A percentile compares a stretch with the other conserved stretches of the same genome.
phyloP scores from a whole-genome alignment of 2,329 filamentous ascomycete genomes.

The Chaetomium sp. region DNA sequence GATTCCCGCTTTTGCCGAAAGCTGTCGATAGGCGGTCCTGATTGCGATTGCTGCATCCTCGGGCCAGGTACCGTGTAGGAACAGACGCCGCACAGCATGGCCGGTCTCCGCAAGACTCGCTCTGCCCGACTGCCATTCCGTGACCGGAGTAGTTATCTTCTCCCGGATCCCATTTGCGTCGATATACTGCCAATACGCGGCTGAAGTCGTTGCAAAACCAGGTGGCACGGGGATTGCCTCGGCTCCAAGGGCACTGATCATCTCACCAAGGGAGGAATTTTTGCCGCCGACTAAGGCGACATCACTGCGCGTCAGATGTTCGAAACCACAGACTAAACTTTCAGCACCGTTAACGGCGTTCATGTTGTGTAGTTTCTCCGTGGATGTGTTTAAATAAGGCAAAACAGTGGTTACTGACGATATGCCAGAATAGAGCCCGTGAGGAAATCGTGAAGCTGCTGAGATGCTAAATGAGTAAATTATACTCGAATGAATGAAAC shows the following conservation, averaged over 20 bases:
- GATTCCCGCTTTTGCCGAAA: conserved; percentile 20
- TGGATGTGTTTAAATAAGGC: no score
- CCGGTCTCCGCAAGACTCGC: conserved; percentile 28
- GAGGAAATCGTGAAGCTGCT: no score
- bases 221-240: conserved; percentile 30
- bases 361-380: not conserved
- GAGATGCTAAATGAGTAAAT: no score
- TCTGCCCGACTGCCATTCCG: conserved; percentile 28
- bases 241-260: conserved; percentile 28
- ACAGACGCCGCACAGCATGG: conserved; percentile 25
- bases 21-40: conserved; percentile 25
- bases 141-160: conserved; percentile 25
- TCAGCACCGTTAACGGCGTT: not conserved
- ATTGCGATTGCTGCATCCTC: conserved; percentile 26
- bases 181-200: conserved; percentile 31
- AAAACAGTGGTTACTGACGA: no score
- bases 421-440: no score
- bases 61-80: conserved; percentile 30
- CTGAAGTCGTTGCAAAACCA: conserved; percentile 32
- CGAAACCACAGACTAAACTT: conserved; percentile 20
- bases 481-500: no score
- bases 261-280: conserved; percentile 34
- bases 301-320: conserved; percentile 22
- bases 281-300: conserved; percentile 31
- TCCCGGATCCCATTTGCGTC: conserved; percentile 29